These are phyloP conservation scores for Immersiella caudata DNA, from an alignment of 495 filamentous ascomycete species.

Conservation along the genomic window DNA sequence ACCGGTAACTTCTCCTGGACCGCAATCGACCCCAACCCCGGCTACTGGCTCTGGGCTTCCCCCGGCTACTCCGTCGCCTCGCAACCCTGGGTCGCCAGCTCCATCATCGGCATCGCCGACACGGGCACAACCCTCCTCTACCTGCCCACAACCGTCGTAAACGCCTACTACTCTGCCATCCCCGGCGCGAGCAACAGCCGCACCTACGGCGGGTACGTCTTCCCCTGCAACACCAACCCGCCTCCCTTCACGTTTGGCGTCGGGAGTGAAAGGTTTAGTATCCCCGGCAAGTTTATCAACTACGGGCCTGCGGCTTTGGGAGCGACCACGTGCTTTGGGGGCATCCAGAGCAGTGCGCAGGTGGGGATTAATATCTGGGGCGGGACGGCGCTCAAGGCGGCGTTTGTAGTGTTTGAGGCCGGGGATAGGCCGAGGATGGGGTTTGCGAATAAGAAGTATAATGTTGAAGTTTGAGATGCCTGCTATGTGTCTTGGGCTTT, in stretches of 20 bases:
- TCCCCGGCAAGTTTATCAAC: conserved; percentile 62
- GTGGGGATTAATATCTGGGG: conserved; percentile 74
- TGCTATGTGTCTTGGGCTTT: background rate
- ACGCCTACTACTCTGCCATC: conserved; percentile 68
- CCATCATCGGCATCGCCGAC: conserved; percentile 61
- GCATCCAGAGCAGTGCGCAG: conserved; percentile 64
- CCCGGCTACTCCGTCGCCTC: conserved; percentile 64
- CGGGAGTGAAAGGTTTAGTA: conserved; percentile 49
- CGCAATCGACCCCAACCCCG: conserved; percentile 59
- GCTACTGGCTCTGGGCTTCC: conserved; percentile 74
- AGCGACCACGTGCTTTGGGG: conserved; percentile 59
- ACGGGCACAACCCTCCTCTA: conserved; percentile 79
- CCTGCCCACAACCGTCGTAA: conserved; percentile 59
- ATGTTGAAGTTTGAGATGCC: background rate
- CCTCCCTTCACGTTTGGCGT: conserved; percentile 68
- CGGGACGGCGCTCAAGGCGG: conserved; percentile 78
- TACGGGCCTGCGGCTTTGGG: conserved; percentile 47
- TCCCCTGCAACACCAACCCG: conserved; percentile 65
- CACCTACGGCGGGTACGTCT: conserved; percentile 65
- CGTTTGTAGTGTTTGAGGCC: conserved; percentile 70
- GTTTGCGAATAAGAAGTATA: conserved; percentile 54
- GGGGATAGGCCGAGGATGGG: conserved; percentile 57
- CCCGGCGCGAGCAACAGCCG: conserved; percentile 51
- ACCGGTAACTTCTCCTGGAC: conserved; percentile 66
- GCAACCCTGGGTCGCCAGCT: conserved; percentile 34